phyloP scores from a whole-genome alignment of 176 grass and related monocot species.

The Oryza longistaminata region DNA sequence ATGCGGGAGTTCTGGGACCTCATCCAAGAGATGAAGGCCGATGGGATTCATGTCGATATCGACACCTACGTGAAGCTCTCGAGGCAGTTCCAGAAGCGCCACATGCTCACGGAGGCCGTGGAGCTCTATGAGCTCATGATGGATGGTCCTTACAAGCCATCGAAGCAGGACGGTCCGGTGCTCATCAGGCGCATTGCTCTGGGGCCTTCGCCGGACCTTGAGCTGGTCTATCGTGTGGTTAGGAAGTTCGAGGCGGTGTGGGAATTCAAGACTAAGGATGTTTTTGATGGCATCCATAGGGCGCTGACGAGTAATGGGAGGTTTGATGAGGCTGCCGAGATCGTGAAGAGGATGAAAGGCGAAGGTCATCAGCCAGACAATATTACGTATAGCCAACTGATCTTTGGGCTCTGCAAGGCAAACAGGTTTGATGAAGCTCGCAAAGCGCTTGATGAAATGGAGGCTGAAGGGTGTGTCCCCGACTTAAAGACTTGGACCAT shows the following conservation, averaged over 20 bases:
- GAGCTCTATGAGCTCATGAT: constrained; percentile 92
- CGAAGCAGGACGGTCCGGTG: constrained; percentile 56
- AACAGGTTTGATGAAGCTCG: constrained; percentile 62
- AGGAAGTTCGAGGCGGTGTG: constrained; percentile 62
- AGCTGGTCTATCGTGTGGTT: constrained; percentile 70
- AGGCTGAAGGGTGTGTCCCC: constrained; percentile 43
- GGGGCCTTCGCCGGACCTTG: constrained; percentile 48
- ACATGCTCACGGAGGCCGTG: constrained; percentile 67
- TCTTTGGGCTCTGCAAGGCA: constrained; percentile 83
- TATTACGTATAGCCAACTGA: constrained; percentile 79
- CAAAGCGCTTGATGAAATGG: constrained; percentile 74
- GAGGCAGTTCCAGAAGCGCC: constrained; percentile 65
- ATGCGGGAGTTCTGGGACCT: constrained; percentile 68
- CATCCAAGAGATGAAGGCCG: constrained; percentile 61
- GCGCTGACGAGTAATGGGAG: constrained; percentile 63
- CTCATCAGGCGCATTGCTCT: constrained; percentile 72
- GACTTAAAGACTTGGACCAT: constrained; percentile 97
- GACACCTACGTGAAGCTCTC: constrained; percentile 86
- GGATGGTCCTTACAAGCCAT: constrained; percentile 82
- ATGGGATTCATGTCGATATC: constrained; percentile 64
- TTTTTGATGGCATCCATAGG: constrained; percentile 81
- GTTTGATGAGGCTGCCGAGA: constrained; percentile 65
- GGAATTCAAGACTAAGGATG: constrained; percentile 56
- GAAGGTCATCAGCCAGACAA: constrained; percentile 78
- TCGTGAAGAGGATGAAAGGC: constrained; percentile 57